These are phyloP conservation scores for Bathelium albidoporum DNA, from an alignment of 495 filamentous ascomycete species.

Conservation along the genomic window DNA sequence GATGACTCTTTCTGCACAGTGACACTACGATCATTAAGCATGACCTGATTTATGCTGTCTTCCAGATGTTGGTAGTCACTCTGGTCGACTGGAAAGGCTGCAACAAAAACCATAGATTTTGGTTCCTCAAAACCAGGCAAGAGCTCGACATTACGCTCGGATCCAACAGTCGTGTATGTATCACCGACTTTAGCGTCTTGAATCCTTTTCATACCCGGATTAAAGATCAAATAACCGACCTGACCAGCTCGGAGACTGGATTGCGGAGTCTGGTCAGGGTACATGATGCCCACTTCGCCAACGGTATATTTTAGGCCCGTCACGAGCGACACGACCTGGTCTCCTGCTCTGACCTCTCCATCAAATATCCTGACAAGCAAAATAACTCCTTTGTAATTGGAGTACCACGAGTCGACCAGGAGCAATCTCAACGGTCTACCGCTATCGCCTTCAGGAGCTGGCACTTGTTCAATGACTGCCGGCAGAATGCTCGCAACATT, in stretches of 20 bases:
- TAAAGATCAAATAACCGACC: slow-evolving; percentile 93
- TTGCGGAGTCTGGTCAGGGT: slow-evolving; percentile 80
- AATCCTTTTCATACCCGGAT: slow-evolving; percentile 93
- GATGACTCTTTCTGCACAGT: slow-evolving; percentile 89
- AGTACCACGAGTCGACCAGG: slow-evolving; percentile 96
- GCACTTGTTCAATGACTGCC: slow-evolving; percentile 72
- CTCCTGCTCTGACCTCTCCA: slow-evolving; percentile 69
- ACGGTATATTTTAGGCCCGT: slow-evolving; percentile 82
- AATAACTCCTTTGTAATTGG: slow-evolving; percentile 87
- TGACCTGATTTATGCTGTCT: slow-evolving; percentile 87
- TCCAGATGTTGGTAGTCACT: slow-evolving; percentile 76
- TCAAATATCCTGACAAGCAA: slow-evolving; percentile 88
- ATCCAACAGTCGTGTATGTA: slow-evolving; percentile 80
- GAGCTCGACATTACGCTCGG: slow-evolving; percentile 63
- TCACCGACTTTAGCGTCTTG: slow-evolving; percentile 94
- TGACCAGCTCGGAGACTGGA: slow-evolving; percentile 75
- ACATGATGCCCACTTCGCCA: slow-evolving; percentile 94
- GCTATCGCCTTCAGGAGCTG: slow-evolving; percentile 64
- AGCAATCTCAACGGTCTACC: slow-evolving; percentile 67
- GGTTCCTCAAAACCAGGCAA: slow-evolving; percentile 94
- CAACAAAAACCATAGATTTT: slow-evolving; percentile 97
- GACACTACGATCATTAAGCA: slow-evolving; percentile 90
- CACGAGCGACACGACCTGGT: slow-evolving; percentile 72
- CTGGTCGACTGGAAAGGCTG: slow-evolving; percentile 88
- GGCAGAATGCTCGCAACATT: slow-evolving; percentile 76